Conservation (phyloP, 352 stramenopile species). For the Pythium insidiosum region DNA sequence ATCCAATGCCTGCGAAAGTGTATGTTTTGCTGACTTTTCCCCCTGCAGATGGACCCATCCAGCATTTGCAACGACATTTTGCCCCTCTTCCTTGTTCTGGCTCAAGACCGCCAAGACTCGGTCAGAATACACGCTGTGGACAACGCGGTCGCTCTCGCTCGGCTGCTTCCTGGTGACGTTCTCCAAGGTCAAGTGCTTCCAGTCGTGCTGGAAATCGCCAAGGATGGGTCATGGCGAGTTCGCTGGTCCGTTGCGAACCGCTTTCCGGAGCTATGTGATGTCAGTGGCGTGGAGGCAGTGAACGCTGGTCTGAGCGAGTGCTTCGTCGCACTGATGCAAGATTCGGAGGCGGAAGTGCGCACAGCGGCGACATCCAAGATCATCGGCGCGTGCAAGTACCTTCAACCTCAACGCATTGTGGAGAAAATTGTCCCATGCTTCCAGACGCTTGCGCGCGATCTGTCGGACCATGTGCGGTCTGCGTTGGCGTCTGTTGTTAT, state of each 20-base stretch:
- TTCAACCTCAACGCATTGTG: slow-evolving; percentile 60
- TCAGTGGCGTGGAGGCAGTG: slow-evolving; percentile 65
- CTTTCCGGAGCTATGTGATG: slow-evolving; percentile 91
- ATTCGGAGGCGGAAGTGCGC: slow-evolving; percentile 95
- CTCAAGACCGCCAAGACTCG: slow-evolving; percentile 92
- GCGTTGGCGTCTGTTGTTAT: slow-evolving; percentile 93
- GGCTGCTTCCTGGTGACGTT: slow-evolving; percentile 61
- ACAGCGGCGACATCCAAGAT: slow-evolving; percentile 94
- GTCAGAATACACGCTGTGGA: slow-evolving; percentile 96
- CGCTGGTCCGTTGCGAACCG: slow-evolving; percentile 97
- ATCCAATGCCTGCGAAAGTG: background rate
- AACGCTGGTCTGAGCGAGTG: slow-evolving; percentile 71
- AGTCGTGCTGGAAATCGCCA: slow-evolving; percentile 87
- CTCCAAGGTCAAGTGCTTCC: slow-evolving; percentile 84
- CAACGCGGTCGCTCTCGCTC: slow-evolving; percentile 94
- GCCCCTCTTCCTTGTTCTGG: slow-evolving; percentile 75
- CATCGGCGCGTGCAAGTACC: slow-evolving; percentile 35
- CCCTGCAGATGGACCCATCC: slow-evolving; percentile 43
- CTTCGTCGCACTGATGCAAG: slow-evolving; percentile 93
- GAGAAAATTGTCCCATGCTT: slow-evolving; percentile 80
- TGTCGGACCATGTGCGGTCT: slow-evolving; percentile 95
- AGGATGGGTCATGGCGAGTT: slow-evolving; percentile 97
- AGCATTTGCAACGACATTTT: slow-evolving; percentile 71
- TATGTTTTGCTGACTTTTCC: background rate
- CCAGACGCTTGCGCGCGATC: slow-evolving; percentile 93